Percentiles rank a stretch among this genome's conserved stretches.
phyloP scores from a whole-genome alignment of 2,329 filamentous ascomycete genomes.

The Botrytis galanthina region DNA sequence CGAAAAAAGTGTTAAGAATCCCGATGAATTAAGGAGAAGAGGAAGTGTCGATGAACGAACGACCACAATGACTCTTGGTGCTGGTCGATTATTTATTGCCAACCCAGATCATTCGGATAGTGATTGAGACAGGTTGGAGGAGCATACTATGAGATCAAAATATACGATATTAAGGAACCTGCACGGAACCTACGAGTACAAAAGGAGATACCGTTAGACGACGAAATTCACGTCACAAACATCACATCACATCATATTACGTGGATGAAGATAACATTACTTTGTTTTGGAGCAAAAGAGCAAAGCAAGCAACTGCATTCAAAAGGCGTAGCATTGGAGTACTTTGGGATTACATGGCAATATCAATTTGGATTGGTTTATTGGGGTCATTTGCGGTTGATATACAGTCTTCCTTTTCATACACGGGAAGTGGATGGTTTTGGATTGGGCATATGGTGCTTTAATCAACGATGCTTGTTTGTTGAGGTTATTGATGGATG shows the following conservation, averaged over 20 bases:
- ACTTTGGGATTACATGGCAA: constrained; percentile 20
- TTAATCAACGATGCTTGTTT: constrained; percentile 11
- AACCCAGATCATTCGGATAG: constrained; percentile 62
- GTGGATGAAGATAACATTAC: constrained; percentile 1
- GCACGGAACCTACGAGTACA: neutral
- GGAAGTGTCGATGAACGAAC: constrained; percentile 83
- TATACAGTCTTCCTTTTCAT: constrained; percentile 6
- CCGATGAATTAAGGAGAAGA: constrained; percentile 70
- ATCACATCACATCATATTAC: neutral
- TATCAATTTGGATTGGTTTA: constrained; percentile 22
- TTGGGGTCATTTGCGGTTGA: neutral
- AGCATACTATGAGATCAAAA: neutral
- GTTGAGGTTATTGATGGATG: neutral
- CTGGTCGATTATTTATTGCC: constrained; percentile 75
- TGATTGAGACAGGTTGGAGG: constrained; percentile 27
- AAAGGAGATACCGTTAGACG: constrained; percentile 24
- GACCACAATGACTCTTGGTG: constrained; percentile 61
- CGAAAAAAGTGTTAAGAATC: constrained; percentile 64
- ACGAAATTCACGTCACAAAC: constrained; percentile 10
- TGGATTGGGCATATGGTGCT: constrained; percentile 20
- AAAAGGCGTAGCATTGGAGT: constrained; percentile 18
- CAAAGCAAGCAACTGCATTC: constrained; percentile 14
- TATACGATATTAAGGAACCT: neutral
- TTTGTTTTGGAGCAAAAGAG: constrained; percentile 6
- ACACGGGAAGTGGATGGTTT: constrained; percentile 10